Evolutionary conservation across 2,329 filamentous ascomycete species (phyloP).

Genomic region (Aureobasidium melanogenum): DNA sequence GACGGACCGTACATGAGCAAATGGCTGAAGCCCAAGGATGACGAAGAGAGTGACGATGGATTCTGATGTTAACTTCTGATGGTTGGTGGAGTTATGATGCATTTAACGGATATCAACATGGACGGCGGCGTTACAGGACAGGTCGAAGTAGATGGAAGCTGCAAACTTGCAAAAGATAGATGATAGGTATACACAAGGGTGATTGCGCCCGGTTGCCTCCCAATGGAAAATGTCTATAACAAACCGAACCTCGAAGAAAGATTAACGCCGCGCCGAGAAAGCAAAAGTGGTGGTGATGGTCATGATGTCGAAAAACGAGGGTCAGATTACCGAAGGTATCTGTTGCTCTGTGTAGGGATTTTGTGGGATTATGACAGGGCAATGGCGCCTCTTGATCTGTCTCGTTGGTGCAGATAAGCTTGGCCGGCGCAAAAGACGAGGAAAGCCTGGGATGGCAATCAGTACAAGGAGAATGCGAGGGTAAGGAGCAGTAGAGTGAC

Average conservation of each 20-base stretch:
- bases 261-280: slow-evolving; percentile 6
- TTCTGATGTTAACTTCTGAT: not conserved
- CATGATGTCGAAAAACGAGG: not conserved
- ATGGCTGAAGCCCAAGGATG: slow-evolving; percentile 19
- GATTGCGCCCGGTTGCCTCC: not conserved
- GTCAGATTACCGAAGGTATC: not conserved
- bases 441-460: slow-evolving; percentile 57
- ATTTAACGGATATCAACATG: not conserved
- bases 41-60: slow-evolving; percentile 18
- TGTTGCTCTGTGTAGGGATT: not conserved
- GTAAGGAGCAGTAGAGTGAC: slow-evolving; percentile 28
- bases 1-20: slow-evolving; percentile 69
- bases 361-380: slow-evolving; percentile 48
- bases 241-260: not conserved
- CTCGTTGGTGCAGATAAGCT: slow-evolving; percentile 74
- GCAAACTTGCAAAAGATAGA: not conserved
- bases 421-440: slow-evolving; percentile 87
- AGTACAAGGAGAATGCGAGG: not conserved
- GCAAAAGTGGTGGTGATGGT: slow-evolving; percentile 1
- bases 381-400: slow-evolving; percentile 76
- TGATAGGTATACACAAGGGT: slow-evolving; percentile 7
- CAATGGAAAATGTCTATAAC: not conserved
- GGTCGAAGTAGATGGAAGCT: not conserved
- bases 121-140: not conserved
- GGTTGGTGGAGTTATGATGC: not conserved